These are phyloP conservation scores for Phellopilus nigrolimitatus DNA, from an alignment of 1,284 basidiomycete genomes.

Conservation along the genomic window DNA sequence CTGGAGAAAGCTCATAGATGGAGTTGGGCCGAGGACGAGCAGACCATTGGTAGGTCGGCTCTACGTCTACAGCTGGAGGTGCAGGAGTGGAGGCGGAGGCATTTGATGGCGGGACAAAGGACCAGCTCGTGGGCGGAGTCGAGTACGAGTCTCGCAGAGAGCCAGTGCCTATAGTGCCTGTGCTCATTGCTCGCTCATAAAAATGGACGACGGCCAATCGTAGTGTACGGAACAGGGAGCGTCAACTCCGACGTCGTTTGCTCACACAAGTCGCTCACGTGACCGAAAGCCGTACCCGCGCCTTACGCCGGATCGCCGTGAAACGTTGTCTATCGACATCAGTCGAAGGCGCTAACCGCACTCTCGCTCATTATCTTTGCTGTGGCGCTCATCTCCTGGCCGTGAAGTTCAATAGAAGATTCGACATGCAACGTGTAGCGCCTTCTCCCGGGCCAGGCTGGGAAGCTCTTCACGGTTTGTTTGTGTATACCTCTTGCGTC, in stretches of 20 bases:
- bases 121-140: slow-evolving; percentile 58
- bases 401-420: not conserved
- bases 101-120: slow-evolving; percentile 44
- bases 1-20: slow-evolving; percentile 65
- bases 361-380: no score
- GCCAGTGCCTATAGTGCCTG: slow-evolving; percentile 24
- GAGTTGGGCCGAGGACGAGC: slow-evolving; percentile 54
- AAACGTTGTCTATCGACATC: no score
- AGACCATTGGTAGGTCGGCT: slow-evolving; percentile 50
- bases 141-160: slow-evolving; percentile 72
- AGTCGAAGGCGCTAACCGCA: no score
- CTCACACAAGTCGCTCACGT: no score
- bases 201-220: no score
- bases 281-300: no score
- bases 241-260: no score
- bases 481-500: not conserved
- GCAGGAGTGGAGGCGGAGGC: slow-evolving; percentile 28
- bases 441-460: slow-evolving; percentile 2
- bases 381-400: not conserved
- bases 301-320: no score
- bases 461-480: slow-evolving; percentile 1
- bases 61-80: slow-evolving; percentile 22
- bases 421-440: not conserved
- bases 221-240: no score
- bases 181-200: not conserved